Conservation (phyloP, 805 yeast genomes). For the Sugiyamaella americana region DNA sequence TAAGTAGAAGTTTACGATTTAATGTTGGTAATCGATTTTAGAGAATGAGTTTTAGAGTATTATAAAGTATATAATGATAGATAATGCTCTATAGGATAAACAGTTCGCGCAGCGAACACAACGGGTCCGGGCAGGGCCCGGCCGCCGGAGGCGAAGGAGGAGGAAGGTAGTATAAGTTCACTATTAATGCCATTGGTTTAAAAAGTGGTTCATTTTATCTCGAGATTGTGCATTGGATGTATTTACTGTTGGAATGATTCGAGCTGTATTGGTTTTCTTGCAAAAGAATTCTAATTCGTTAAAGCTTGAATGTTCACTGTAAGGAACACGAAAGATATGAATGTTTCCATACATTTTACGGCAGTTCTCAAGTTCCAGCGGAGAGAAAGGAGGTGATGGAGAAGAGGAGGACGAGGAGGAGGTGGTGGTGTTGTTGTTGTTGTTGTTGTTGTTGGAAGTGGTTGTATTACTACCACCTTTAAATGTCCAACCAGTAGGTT, state of each 20-base stretch:
- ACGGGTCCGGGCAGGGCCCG: no score
- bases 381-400: slow-evolving; percentile 7
- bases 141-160: no score
- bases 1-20: no score
- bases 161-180: no score
- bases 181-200: slow-evolving; percentile 2
- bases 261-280: slow-evolving; percentile 41
- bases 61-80: no score
- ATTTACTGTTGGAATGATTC: slow-evolving; percentile 74
- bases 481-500: slow-evolving; percentile 92
- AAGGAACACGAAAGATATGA: slow-evolving; percentile 65
- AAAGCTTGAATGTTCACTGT: slow-evolving; percentile 91
- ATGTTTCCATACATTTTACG: slow-evolving; percentile 30
- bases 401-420: neutral
- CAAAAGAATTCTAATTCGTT: slow-evolving; percentile 69
- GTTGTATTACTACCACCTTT: neutral
- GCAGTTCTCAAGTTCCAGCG: slow-evolving; percentile 13
- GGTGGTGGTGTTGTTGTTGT: neutral
- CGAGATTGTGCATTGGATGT: neutral
- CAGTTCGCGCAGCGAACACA: no score
- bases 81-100: no score
- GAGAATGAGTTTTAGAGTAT: no score
- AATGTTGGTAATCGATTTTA: no score
- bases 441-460: slow-evolving; percentile 8
- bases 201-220: slow-evolving; percentile 1